Evolutionary conservation across 2,329 filamentous ascomycete genomes (phyloP).

Genomic region (Penicillium griseofulvum): DNA sequence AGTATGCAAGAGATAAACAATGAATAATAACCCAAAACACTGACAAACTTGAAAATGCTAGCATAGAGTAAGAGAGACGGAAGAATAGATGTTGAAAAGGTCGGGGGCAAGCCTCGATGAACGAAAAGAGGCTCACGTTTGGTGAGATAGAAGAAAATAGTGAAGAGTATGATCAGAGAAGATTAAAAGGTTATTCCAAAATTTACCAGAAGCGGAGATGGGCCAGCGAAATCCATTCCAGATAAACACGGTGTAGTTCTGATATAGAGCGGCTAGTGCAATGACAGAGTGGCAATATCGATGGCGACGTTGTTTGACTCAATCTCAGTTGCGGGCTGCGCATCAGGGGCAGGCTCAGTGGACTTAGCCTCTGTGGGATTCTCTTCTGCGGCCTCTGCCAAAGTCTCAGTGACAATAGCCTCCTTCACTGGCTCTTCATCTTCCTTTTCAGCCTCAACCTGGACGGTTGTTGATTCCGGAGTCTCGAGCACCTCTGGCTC

Average conservation of each 20-base stretch:
- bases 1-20: conserved; percentile 8
- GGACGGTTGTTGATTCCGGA: neutral
- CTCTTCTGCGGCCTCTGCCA: neutral
- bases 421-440: neutral
- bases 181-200: conserved; percentile 7
- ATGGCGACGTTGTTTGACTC: conserved; percentile 24
- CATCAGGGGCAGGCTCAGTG: conserved; percentile 3
- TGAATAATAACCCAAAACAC: neutral
- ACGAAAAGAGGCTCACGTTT: neutral
- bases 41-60: conserved; percentile 1
- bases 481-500: neutral
- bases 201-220: conserved; percentile 2
- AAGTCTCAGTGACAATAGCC: neutral
- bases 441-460: neutral
- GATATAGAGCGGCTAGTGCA: conserved; percentile 17
- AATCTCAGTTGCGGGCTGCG: conserved; percentile 8
- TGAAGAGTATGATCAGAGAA: conserved; percentile 18
- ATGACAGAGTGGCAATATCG: conserved; percentile 25
- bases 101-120: conserved; percentile 1
- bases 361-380: neutral
- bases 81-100: neutral
- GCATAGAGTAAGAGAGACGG: neutral
- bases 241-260: neutral
- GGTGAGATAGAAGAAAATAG: conserved; percentile 1
- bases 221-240: neutral